Evolutionary conservation across 345 rosid species (phyloP), one percentile per base, ranked within the genome.

Genomic region (Camelina neglecta): DNA sequence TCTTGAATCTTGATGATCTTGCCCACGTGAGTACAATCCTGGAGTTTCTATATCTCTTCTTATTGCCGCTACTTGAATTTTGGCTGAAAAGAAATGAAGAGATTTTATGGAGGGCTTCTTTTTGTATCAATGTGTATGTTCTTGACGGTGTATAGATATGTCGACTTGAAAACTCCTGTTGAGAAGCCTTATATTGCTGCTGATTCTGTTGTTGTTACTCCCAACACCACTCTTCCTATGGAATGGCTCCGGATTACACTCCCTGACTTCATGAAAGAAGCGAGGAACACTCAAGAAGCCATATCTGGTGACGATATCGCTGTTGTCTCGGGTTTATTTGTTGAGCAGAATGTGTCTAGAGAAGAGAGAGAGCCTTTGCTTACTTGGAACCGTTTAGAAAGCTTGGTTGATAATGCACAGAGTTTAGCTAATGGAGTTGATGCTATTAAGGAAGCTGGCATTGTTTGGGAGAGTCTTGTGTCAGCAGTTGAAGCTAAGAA

Each of bases 371-470:
- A 67, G 72, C 85, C 98, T 79, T 70, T 96, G 83, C 81, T 74
- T 41, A 84, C 98, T 13, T 96, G 99, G 99, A 79, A 87, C 77
- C 87, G 82, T 63, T 69, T 96, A 82, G 81, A 75, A 42, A 73
- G 85, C 44, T 74, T 93, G 75, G 83, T 86, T 79, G 85, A 87
- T 80, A 84, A 85, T 70, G 85, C 93, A 26, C 94, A 85, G 77
- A 81, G 36, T 60, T 84, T 92, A 65, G 83, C 84, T 33, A 91
- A 88, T 75, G 98, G 94, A 78, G 75, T 89, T 33, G 97, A 88
- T 53, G 99, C 98, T 5, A 87, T 95, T 20, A 92, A 88, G 83
- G 98, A 90, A 82, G 99, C 97, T 67, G 85, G 86, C 78, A 85
- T 72, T 84, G 98, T 96, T 24, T 95, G 98, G 97, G 82, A 78